A percentile compares a stretch with the other conserved stretches of the same genome.
phyloP scores from a whole-genome alignment of 176 grass and related monocot genomes.

The Miscanthus lutarioriparius region DNA sequence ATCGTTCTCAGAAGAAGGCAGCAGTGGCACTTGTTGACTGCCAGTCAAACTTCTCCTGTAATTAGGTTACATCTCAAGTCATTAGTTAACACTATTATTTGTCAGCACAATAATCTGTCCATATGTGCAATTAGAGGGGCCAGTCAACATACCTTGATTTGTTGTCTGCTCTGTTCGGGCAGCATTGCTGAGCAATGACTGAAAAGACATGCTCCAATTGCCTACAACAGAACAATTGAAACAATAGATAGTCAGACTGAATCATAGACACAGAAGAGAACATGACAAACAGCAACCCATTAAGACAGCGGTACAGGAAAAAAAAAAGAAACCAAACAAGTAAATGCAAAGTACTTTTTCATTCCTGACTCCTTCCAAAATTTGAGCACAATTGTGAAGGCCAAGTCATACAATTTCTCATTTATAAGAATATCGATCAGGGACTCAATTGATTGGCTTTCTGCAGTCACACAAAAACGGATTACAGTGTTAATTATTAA shows the following conservation, averaged over 20 bases:
- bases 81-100: not conserved
- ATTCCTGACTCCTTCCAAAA: constrained; percentile 83
- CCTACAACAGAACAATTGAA: constrained; percentile 43
- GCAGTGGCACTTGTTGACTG: constrained; percentile 48
- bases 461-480: constrained; percentile 41
- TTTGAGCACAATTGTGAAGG: constrained; percentile 82
- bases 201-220: constrained; percentile 85
- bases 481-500: not conserved
- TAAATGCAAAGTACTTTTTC: constrained; percentile 55
- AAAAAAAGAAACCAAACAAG: constrained; percentile 19
- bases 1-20: constrained; percentile 67
- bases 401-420: constrained; percentile 80
- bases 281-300: constrained; percentile 17
- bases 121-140: constrained; percentile 6
- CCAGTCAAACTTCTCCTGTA: constrained; percentile 53
- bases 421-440: constrained; percentile 81
- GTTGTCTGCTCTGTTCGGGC: constrained; percentile 54
- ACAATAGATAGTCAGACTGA: constrained; percentile 22
- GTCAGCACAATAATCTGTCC: not conserved
- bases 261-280: constrained; percentile 1
- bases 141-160: constrained; percentile 32
- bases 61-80: constrained; percentile 17
- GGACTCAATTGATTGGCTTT: constrained; percentile 59
- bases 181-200: constrained; percentile 76
- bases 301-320: constrained; percentile 16